Percentiles rank a stretch among this genome's conserved stretches.
phyloP scores from a whole-genome alignment of 345 rosid genomes.

The Ceriops tagal region DNA sequence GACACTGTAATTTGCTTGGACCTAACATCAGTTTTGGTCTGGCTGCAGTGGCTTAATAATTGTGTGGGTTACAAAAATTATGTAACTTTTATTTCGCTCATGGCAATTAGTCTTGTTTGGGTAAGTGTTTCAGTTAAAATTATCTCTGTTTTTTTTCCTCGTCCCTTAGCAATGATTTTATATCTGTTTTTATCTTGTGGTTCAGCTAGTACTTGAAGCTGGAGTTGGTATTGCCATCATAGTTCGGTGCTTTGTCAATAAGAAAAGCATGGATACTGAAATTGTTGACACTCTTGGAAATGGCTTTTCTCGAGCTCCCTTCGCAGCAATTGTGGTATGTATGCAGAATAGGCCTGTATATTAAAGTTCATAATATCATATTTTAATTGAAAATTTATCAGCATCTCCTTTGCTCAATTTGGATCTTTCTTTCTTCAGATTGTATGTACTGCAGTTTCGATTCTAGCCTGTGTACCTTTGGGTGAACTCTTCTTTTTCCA shows the following conservation, averaged over 20 bases:
- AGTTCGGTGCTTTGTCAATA: constrained; percentile 79
- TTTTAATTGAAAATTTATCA: not conserved
- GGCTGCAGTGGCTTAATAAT: constrained; percentile 87
- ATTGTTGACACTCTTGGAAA: constrained; percentile 74
- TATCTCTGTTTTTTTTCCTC: not conserved
- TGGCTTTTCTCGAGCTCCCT: constrained; percentile 79
- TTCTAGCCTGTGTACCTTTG: constrained; percentile 74
- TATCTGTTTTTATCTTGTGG: constrained; percentile 15
- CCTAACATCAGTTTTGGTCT: constrained; percentile 7
- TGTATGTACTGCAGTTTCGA: constrained; percentile 70
- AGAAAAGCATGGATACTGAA: constrained; percentile 62
- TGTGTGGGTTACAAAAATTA: constrained; percentile 93
- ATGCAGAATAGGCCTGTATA: not conserved
- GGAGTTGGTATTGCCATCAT: constrained; percentile 86
- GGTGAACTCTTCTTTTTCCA: constrained; percentile 94
- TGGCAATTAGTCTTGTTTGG: constrained; percentile 88
- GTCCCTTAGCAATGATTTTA: not conserved
- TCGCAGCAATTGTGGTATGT: constrained; percentile 73
- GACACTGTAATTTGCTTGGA: not conserved
- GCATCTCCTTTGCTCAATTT: not conserved
- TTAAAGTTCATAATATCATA: not conserved
- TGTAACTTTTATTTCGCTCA: constrained; percentile 76
- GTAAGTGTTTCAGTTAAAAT: constrained; percentile 29
- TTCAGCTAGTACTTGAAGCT: constrained; percentile 79
- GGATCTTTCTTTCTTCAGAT: constrained; percentile 40